Percentiles rank a stretch among this genome's conserved stretches.
Conservation (phyloP, 2,329 filamentous ascomycete genomes). For the Talaromyces sp. region DNA sequence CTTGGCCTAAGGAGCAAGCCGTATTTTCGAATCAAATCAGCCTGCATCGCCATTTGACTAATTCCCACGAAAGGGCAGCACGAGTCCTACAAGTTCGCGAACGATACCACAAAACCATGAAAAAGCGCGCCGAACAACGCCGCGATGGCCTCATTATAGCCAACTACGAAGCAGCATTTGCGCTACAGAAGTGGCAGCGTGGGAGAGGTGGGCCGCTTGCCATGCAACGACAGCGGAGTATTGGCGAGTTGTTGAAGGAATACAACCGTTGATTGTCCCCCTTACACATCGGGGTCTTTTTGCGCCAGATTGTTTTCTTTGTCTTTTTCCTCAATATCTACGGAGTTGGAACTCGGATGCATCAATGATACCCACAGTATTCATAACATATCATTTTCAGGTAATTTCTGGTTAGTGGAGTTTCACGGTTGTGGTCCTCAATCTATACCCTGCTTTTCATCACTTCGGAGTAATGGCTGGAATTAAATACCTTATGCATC, state of each 20-base stretch:
- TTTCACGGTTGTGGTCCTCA: not conserved
- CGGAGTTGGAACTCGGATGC: not conserved
- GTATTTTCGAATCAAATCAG: conserved; percentile 9
- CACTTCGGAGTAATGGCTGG: not conserved
- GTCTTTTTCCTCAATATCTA: no score
- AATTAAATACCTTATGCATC: not conserved
- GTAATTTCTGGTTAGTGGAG: not conserved
- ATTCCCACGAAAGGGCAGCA: conserved; percentile 12
- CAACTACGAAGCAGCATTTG: conserved; percentile 14
- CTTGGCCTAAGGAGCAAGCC: conserved; percentile 15
- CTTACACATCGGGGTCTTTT: not conserved
- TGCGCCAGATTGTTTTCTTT: not conserved
- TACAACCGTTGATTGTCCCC: conserved; percentile 3
- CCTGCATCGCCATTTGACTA: conserved; percentile 13
- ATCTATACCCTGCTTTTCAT: not conserved
- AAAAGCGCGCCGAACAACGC: conserved; percentile 14
- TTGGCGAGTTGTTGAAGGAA: conserved; percentile 9
- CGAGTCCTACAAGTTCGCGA: conserved; percentile 5
- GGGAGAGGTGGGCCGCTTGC: conserved; percentile 11
- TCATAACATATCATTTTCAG: not conserved
- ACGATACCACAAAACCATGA: conserved; percentile 10
- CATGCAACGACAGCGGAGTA: conserved; percentile 4
- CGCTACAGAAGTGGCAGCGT: conserved; percentile 10
- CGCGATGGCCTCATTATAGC: conserved; percentile 14
- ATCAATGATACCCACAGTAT: not conserved